These are phyloP conservation scores for Rubia peregrina DNA, from an alignment of 305 asterid genomes.

Conservation along the genomic window DNA sequence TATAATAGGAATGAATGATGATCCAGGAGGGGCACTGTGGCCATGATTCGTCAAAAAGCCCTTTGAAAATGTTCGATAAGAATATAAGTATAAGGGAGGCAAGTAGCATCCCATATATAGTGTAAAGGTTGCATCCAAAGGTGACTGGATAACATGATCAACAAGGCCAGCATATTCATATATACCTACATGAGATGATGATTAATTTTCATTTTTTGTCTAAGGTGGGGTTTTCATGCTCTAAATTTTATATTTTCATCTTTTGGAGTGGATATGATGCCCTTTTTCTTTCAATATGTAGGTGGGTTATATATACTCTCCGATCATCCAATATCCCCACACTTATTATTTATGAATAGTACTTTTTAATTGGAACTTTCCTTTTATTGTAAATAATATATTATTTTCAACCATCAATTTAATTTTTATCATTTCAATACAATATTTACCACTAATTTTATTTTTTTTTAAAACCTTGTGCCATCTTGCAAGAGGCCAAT, in stretches of 20 bases:
- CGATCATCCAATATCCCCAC: too few species aligned
- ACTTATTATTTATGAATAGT: too few species aligned
- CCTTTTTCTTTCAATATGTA: constrained; percentile 38
- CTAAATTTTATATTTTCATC: constrained; percentile 36
- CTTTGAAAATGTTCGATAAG: background rate
- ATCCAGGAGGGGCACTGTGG: constrained; percentile 9
- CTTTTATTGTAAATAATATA: too few species aligned
- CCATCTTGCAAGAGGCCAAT: too few species aligned
- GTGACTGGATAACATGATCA: constrained; percentile 12
- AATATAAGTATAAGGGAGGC: constrained; percentile 1
- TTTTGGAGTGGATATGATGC: constrained; percentile 51
- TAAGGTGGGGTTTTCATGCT: constrained; percentile 35
- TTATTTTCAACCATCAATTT: too few species aligned
- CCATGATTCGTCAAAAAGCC: constrained; percentile 11
- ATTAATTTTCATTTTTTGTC: constrained; percentile 23
- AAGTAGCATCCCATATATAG: constrained; percentile 17
- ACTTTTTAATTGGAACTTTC: too few species aligned
- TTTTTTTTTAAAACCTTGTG: too few species aligned
- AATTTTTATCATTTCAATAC: too few species aligned
- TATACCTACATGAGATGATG: background rate
- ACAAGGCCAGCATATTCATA: background rate
- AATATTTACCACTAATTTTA: too few species aligned
- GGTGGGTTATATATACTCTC: constrained; percentile 24
- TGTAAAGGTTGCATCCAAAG: constrained; percentile 17
- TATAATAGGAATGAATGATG: background rate